Base-by-base conservation (phyloP, 139 green algal genomes). In the Zygnema circumcarinatum region DNA sequence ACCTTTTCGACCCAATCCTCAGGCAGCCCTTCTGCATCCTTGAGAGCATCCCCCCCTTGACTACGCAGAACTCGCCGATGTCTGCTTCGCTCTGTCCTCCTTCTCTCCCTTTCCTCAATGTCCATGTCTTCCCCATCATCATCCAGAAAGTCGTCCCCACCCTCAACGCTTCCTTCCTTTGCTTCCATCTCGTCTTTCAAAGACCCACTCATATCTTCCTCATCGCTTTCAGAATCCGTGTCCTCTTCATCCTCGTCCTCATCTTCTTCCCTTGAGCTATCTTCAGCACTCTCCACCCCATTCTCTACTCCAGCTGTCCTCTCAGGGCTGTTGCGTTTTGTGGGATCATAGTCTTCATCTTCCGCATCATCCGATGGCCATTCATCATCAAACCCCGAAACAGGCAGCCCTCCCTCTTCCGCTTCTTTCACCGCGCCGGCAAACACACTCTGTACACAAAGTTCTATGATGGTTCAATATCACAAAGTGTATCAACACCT, bases 231-330 rank as follows among this genome's bases (percentile, higher is more conserved):
- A 25, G 7, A 7, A 25, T 62, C 47, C 16, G 7, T 62, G 47
- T 78, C 36, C 3, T 78, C 16, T 20, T 78, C 69, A 78, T 78
- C 69, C 69, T 78, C 69, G 16, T 41, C 69, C 7, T 78, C 69
- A 52, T 41, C 16, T 20, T 78, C 69, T n/a, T 78, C 69, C 3
- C 16, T 78, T 39, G 3, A 7, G 69, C 16, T 41, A 41, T 78
- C 69, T 20, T 78, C 69, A 52, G 3, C 69, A 39, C 16, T 16
- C 7, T 41, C 16, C 16, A 22, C 69, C 7, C 16, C 16, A 39
- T 78, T 16, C 35, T 78, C 69, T 38, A n/a, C 69, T n/a, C 16
- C 69, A 39, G 69, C 69, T 38, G 16, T 7, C 7, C 16, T 62
- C 16, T 62, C 7, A 7, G 7, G 47, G 16, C 69, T 7, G 16